Percentiles rank a stretch among this genome's conserved stretches.
Evolutionary conservation across 768 basidiomycete genomes (phyloP).

Genomic region (Chalciporus pseudorubinellus): DNA sequence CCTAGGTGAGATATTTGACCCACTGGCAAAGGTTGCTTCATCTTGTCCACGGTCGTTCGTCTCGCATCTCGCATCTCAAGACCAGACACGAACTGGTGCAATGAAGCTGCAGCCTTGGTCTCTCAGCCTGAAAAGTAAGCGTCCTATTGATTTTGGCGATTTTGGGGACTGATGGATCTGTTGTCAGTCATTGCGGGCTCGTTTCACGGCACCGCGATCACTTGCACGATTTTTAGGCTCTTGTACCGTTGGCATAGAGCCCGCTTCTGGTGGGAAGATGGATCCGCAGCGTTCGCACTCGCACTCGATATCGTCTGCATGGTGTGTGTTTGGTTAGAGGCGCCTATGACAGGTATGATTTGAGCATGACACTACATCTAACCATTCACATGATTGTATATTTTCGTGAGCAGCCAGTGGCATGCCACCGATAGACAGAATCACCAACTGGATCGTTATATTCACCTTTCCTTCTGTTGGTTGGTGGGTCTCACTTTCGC

Average conservation of each 20-base stretch:
- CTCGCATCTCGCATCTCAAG: background rate
- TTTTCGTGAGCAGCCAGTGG: background rate
- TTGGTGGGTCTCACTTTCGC: constrained; percentile 15
- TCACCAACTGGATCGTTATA: constrained; percentile 10
- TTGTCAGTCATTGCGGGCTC: constrained; percentile 13
- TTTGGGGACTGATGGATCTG: background rate
- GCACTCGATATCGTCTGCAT: constrained; percentile 16
- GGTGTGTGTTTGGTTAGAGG: constrained; percentile 4
- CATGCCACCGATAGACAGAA: background rate
- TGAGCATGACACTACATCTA: too few species aligned
- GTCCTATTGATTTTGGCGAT: background rate
- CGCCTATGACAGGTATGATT: constrained; percentile 4
- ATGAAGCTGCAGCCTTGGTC: constrained; percentile 9
- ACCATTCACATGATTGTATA: background rate
- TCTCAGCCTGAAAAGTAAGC: constrained; percentile 15
- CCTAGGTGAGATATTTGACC: background rate
- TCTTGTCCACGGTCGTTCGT: background rate
- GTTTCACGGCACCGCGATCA: constrained; percentile 23
- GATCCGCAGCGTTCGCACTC: constrained; percentile 23
- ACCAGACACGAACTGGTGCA: background rate
- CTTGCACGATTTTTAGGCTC: constrained; percentile 24
- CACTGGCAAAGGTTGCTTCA: background rate
- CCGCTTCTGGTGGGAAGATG: constrained; percentile 32
- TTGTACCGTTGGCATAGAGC: constrained; percentile 17
- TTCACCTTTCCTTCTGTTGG: constrained; percentile 16